phyloP scores from a whole-genome alignment of 768 basidiomycete species.

The Lanmaoa rubissima region DNA sequence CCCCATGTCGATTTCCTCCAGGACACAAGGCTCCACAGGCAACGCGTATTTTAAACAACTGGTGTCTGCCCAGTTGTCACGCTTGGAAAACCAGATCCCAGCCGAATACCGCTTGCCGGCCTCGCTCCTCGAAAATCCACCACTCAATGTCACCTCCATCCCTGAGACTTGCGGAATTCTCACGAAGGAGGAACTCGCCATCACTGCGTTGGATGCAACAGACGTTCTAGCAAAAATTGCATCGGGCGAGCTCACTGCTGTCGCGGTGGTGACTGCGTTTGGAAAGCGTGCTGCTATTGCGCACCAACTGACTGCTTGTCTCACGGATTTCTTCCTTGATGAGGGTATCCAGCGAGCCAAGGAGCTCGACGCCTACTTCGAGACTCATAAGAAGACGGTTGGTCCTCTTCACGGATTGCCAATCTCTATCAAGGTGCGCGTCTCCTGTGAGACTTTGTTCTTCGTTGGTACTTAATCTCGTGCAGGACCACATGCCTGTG shows the following conservation, averaged over 20 bases:
- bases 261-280: slow-evolving; percentile 42
- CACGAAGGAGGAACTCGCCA: slow-evolving; percentile 31
- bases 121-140: slow-evolving; percentile 21
- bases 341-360: slow-evolving; percentile 38
- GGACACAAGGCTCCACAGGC: slow-evolving; percentile 23
- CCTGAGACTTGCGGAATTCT: slow-evolving; percentile 34
- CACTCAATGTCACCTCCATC: slow-evolving; percentile 35
- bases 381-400: slow-evolving; percentile 36
- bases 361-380: slow-evolving; percentile 41
- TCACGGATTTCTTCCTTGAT: slow-evolving; percentile 47
- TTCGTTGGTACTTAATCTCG: not conserved
- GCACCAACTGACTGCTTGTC: slow-evolving; percentile 42
- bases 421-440: slow-evolving; percentile 39
- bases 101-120: slow-evolving; percentile 13
- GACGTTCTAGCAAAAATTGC: slow-evolving; percentile 30
- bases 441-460: not conserved
- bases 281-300: slow-evolving; percentile 52
- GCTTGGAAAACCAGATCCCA: slow-evolving; percentile 27
- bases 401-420: slow-evolving; percentile 46
- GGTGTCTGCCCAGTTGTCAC: slow-evolving; percentile 17
- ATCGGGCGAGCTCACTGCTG: slow-evolving; percentile 33
- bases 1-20: slow-evolving; percentile 22
- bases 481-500: slow-evolving; percentile 39
- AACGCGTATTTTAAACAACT: slow-evolving; percentile 18
- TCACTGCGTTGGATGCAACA: slow-evolving; percentile 39